Evolutionary conservation across 2,329 filamentous ascomycete genomes (phyloP), one percentile per base, ranked within the genome.

Genomic region (Fusarium neocosmosporiellum): DNA sequence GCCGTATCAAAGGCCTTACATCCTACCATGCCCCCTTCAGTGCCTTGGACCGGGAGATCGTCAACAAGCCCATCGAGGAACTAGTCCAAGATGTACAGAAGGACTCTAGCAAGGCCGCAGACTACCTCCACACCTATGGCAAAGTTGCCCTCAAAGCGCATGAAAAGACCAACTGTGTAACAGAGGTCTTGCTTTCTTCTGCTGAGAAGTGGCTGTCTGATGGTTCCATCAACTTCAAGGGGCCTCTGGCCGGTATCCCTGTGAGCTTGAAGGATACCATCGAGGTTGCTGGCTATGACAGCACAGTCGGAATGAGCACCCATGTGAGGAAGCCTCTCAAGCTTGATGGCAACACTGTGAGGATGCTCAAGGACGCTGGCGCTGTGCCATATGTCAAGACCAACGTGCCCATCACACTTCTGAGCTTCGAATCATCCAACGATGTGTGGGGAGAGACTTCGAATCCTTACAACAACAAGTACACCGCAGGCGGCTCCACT

Each of bases 301-400:
- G 90, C 18, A 92, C 90, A 6, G 92, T 98, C 2, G 95, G 94
- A 2, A 97, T 95, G 82, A 94, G 93, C 37, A 84, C 86, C 60
- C 90, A 94, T 73, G 89, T 91, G 0, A 90, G 90, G 58, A 93
- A 95, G 77, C 91, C 91, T 16, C 84, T 87, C 39, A 64, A 80
- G 0, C 82, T 88, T 31, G 95, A 98, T 83, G 94, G 95, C 0
- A 85, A 90, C 3, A 89, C 94, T 77, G 91, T 94, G 24, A 89
- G 88, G 64, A 82, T 98, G 46, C 86, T 98, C 59, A 97, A 97
- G 79, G 93, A 96, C 79, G 94, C 94, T 3, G 93, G 95, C 24
- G 95, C 95, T 0, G 88, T 98, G 2, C 95, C 95, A 0, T 98
- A 97, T 79, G 94, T 95, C 72, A 98, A 98, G 86, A 98, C 95